Evolutionary conservation across 192 early-diverging fungal species (phyloP).

Genomic region (Entophlyctis luteolus): DNA sequence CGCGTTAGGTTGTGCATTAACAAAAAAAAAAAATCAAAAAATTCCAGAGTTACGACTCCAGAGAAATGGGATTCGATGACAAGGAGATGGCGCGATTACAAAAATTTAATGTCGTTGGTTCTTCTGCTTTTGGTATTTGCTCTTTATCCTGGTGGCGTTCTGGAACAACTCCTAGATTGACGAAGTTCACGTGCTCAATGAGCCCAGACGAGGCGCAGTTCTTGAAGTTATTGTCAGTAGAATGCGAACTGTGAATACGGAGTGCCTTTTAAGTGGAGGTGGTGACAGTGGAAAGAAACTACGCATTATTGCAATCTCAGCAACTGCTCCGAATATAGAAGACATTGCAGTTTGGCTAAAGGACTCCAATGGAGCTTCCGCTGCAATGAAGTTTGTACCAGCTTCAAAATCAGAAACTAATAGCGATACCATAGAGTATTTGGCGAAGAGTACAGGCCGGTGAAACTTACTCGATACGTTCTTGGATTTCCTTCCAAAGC

Average conservation of each 20-base stretch:
- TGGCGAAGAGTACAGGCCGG: slow-evolving; percentile 70
- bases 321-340: slow-evolving; percentile 65
- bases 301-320: slow-evolving; percentile 62
- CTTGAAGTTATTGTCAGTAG: slow-evolving; percentile 67
- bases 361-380: slow-evolving; percentile 4
- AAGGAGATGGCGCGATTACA: slow-evolving; percentile 43
- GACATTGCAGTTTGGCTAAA: slow-evolving; percentile 69
- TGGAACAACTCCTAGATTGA: slow-evolving; percentile 50
- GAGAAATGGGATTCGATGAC: slow-evolving; percentile 78
- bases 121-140: slow-evolving; percentile 33
- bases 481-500: slow-evolving; percentile 40
- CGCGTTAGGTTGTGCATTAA: background rate
- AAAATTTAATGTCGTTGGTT: slow-evolving; percentile 27
- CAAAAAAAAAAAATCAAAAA: background rate
- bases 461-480: slow-evolving; percentile 52
- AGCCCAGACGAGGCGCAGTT: slow-evolving; percentile 57
- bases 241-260: slow-evolving; percentile 38
- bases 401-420: background rate
- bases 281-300: slow-evolving; percentile 18
- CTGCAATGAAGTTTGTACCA: slow-evolving; percentile 19
- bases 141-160: background rate
- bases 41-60: slow-evolving; percentile 62
- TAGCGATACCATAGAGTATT: slow-evolving; percentile 40
- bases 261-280: slow-evolving; percentile 23
- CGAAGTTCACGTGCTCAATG: slow-evolving; percentile 72